phyloP scores from a whole-genome alignment of 192 early-diverging fungal species.

The Lobosporangium transversale region DNA sequence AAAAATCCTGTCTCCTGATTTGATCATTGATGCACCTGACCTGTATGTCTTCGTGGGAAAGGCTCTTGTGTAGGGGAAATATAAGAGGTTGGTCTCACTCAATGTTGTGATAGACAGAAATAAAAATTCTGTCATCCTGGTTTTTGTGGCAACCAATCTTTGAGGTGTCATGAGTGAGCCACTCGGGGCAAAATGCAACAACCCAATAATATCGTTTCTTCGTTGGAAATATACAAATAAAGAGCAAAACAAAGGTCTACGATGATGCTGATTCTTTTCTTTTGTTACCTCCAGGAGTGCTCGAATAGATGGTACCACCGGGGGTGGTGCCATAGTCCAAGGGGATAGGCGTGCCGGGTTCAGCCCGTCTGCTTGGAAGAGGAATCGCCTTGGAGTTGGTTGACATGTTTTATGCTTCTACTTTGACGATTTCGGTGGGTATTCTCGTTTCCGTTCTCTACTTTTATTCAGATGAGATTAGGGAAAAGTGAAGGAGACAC shows the following conservation, averaged over 20 bases:
- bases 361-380: conserved; percentile 62
- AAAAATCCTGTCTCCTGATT: conserved; percentile 17
- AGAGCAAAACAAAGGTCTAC: too few relatives aligned
- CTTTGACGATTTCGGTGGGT: conserved; percentile 30
- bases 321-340: conserved; percentile 70
- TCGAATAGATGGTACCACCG: conserved; percentile 68
- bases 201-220: too few relatives aligned
- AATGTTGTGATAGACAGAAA: background rate
- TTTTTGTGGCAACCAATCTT: conserved; percentile 8
- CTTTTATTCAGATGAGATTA: too few relatives aligned
- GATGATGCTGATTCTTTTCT: too few relatives aligned
- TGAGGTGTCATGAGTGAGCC: too few relatives aligned
- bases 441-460: conserved; percentile 52
- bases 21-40: conserved; percentile 18
- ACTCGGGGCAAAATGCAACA: too few relatives aligned
- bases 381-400: conserved; percentile 55
- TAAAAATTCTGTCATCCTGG: conserved; percentile 7
- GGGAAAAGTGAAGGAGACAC: background rate
- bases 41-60: too few relatives aligned
- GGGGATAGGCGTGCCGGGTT: conserved; percentile 60
- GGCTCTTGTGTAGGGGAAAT: too few relatives aligned
- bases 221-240: too few relatives aligned
- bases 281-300: conserved; percentile 70
- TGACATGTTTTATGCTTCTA: conserved; percentile 53
- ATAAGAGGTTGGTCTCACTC: conserved; percentile 33